These are phyloP conservation scores for Stipa capillata DNA, from an alignment of 176 grass and related monocot genomes.

Conservation along the genomic window DNA sequence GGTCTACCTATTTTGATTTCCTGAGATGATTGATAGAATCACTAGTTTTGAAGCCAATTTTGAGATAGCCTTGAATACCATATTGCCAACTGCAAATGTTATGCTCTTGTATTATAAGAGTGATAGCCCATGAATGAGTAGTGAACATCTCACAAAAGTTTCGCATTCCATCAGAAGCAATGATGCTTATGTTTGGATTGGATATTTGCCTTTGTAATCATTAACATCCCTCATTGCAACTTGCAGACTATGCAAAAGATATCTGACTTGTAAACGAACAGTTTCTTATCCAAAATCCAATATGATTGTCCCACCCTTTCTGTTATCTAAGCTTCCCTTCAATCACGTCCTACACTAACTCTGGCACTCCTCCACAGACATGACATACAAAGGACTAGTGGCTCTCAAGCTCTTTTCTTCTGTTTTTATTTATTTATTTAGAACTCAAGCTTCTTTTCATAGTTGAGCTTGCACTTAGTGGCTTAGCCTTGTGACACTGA, in stretches of 20 bases:
- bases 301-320: constrained; percentile 14
- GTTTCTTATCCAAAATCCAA: constrained; percentile 13
- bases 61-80: neutral
- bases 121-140: neutral
- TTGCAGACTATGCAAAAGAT: constrained; percentile 18
- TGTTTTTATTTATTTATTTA: constrained; percentile 5
- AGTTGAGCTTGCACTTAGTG: neutral
- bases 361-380: constrained; percentile 4
- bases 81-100: neutral
- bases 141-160: neutral
- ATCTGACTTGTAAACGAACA: neutral
- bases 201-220: neutral
- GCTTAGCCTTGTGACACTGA: neutral
- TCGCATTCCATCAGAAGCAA: neutral
- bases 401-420: constrained; percentile 3
- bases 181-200: neutral
- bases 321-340: constrained; percentile 12
- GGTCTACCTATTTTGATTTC: neutral
- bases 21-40: neutral
- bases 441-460: constrained; percentile 2
- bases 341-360: constrained; percentile 7
- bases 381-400: constrained; percentile 9
- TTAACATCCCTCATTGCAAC: neutral
- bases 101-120: neutral
- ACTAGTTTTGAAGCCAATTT: constrained; percentile 18